Percentiles rank a stretch among this genome's conserved stretches.
These are phyloP conservation scores for Phaeotremella skinneri DNA, from an alignment of 768 basidiomycete species.

Conservation along the genomic window DNA sequence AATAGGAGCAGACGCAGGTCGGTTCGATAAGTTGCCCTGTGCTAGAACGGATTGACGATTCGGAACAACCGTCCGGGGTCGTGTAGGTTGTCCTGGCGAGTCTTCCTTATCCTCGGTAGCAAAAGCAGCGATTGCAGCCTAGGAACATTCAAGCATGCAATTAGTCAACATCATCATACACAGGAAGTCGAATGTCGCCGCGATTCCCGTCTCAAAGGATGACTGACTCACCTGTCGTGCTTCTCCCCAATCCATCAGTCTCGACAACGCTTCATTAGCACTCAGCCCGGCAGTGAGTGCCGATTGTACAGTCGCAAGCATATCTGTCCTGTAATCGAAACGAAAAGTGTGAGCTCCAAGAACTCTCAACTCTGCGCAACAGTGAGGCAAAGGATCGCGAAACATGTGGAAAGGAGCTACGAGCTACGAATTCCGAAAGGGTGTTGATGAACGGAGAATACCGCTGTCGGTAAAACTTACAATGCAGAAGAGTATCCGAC, in stretches of 20 bases:
- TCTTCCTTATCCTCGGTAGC: conserved; percentile 41
- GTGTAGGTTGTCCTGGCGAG: conserved; percentile 2
- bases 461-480: conserved; percentile 24
- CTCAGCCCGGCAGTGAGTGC: conserved; percentile 38
- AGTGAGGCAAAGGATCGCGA: background rate
- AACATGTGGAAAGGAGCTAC: background rate
- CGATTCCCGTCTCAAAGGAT: background rate
- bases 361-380: conserved; percentile 6
- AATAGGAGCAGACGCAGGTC: conserved; percentile 21
- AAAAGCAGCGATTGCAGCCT: conserved; percentile 46
- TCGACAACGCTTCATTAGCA: conserved; percentile 30
- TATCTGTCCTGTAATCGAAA: conserved; percentile 28
- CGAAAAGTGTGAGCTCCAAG: background rate
- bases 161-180: background rate
- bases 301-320: conserved; percentile 40
- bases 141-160: background rate
- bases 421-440: background rate
- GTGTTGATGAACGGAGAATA: background rate
- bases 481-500: conserved; percentile 40
- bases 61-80: conserved; percentile 1
- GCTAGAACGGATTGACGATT: background rate
- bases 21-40: conserved; percentile 5
- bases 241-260: conserved; percentile 48
- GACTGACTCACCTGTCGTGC: conserved; percentile 37
- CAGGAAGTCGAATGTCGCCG: background rate